Base-by-base conservation (phyloP, 345 rosid genomes). In the Bruguiera sexangula region DNA sequence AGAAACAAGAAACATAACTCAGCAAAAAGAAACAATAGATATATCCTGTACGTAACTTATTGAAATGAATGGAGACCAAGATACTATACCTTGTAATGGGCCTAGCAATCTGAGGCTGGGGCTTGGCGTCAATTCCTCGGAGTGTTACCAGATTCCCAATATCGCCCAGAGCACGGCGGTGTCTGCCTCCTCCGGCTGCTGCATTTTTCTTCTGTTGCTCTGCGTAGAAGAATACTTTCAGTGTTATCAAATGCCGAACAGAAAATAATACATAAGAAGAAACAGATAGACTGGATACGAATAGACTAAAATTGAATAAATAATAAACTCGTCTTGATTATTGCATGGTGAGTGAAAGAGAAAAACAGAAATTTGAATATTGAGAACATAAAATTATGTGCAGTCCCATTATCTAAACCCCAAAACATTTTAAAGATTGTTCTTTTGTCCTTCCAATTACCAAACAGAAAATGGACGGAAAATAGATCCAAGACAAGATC, bases 61-160 rank as follows among this genome's bases (percentile, higher is more conserved):
- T 30, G 16, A 36, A n/a, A 50, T 3, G 50, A 31, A 18, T 7
- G 0, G 8, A 31, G 54, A 51, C 54, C 9, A 32, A 69, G 63
- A 59, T 34, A 82, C 87, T 97, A 55, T 39, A 82, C 89, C 98
- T 89, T 37, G 98, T 95, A 52, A 89, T 66, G 66, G 99, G 99
- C 5, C 99, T 92, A 65, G 80, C 70, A 51, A 82, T 72, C 76
- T 83, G 85, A 64, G 76, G 74, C 65, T 63, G 86, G 26, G 63
- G 68, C 78, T 81, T 88, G 37, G 80, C 86, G 1, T 87, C 92
- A 29, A 21, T 67, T 68, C 79, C 89, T 66, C 82, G 69, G 67
- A 69, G 78, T n/a, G 87, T 72, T 15, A 76, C 91, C 3, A 90
- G 75, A 81, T 95, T 92, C 6, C 97, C 96, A 10, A 95, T 95